These are phyloP conservation scores for Trichoderma orchidacearum DNA, from an alignment of 495 filamentous ascomycete genomes.

Conservation along the genomic window DNA sequence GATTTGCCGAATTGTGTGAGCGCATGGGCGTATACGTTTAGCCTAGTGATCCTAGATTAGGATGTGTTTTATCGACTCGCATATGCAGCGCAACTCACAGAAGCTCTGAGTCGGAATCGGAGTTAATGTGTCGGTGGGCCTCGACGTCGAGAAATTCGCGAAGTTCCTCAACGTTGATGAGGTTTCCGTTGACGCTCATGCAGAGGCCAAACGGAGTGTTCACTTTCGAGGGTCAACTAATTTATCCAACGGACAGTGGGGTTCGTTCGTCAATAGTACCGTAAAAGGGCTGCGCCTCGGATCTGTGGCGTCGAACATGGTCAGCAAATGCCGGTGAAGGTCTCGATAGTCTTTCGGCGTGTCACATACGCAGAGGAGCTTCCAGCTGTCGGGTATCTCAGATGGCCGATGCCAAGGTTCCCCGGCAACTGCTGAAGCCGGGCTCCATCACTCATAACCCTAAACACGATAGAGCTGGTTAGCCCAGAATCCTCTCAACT, in stretches of 20 bases:
- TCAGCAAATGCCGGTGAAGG: not conserved
- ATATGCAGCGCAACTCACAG: slow-evolving; percentile 6
- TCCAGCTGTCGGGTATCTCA: slow-evolving; percentile 85
- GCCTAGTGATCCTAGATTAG: slow-evolving; percentile 33
- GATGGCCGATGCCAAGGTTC: slow-evolving; percentile 78
- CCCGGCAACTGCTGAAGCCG: slow-evolving; percentile 34
- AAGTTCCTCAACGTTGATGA: slow-evolving; percentile 82
- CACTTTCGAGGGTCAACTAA: too few species aligned
- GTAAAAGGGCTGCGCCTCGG: slow-evolving; percentile 82
- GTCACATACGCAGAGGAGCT: slow-evolving; percentile 45
- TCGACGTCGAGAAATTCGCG: slow-evolving; percentile 70
- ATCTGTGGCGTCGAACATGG: slow-evolving; percentile 22
- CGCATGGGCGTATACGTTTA: slow-evolving; percentile 91
- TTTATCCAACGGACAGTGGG: too few species aligned
- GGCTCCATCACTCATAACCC: not conserved
- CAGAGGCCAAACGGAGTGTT: slow-evolving; percentile 77
- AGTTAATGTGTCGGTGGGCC: slow-evolving; percentile 92
- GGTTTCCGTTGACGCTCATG: slow-evolving; percentile 63
- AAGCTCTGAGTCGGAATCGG: slow-evolving; percentile 85
- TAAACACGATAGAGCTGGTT: slow-evolving; percentile 34
- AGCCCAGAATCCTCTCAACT: slow-evolving; percentile 61
- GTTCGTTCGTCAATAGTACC: too few species aligned
- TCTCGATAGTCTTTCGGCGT: not conserved
- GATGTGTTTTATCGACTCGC: not conserved
- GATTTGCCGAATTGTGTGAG: slow-evolving; percentile 93